Conservation (phyloP, 2,329 filamentous ascomycete genomes). For the Leptographium procerum region DNA sequence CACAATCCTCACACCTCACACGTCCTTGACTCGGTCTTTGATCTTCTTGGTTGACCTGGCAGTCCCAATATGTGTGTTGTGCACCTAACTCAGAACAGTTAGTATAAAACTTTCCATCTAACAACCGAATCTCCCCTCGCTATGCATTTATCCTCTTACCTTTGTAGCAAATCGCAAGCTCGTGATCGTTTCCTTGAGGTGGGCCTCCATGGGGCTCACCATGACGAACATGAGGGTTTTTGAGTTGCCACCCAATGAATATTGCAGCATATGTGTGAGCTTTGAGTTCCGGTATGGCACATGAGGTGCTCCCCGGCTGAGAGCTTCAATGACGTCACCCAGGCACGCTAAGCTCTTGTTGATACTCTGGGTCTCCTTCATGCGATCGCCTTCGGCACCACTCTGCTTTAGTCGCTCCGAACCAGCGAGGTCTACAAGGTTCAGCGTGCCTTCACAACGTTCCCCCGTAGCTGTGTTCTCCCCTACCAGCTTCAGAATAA, state of each 20-base stretch:
- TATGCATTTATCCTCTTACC: conserved; percentile 33
- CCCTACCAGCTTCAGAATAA: conserved; percentile 73
- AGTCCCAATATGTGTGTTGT: conserved; percentile 86
- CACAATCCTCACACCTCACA: not conserved
- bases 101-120: not conserved
- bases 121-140: not conserved
- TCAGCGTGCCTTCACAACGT: conserved; percentile 82
- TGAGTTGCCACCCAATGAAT: conserved; percentile 85
- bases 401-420: conserved; percentile 85
- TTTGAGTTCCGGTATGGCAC: conserved; percentile 95
- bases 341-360: conserved; percentile 89
- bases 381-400: conserved; percentile 71
- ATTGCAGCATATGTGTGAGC: conserved; percentile 90
- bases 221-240: conserved; percentile 99
- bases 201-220: conserved; percentile 83
- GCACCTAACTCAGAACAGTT: conserved; percentile 37
- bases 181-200: conserved; percentile 85
- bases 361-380: conserved; percentile 94
- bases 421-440: conserved; percentile 89
- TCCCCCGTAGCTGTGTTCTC: conserved; percentile 67
- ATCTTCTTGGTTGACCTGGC: conserved; percentile 64
- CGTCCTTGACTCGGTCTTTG: conserved; percentile 5
- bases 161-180: conserved; percentile 95
- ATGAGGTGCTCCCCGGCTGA: conserved; percentile 75
- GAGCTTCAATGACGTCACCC: conserved; percentile 85